Evolutionary conservation across 441 rosid species (phyloP), one percentile per base, ranked within the genome.

Genomic region (Flueggea neowawraea): DNA sequence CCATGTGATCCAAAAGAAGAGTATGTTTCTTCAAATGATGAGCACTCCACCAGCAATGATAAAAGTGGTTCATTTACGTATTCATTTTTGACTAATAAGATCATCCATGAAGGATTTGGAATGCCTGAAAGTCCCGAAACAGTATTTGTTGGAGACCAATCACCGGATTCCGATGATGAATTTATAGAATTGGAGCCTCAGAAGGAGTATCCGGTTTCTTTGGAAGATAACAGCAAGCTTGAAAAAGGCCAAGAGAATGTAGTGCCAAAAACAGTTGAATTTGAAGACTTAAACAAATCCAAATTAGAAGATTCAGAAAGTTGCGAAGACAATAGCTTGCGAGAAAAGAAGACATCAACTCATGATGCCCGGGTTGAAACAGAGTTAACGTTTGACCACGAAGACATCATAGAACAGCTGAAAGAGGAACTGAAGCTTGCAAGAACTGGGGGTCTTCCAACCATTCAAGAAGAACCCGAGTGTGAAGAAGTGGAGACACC

Each of bases 391-490:
- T 68, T 47, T 61, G 95, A 84, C 62, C 82, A 88, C 0, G 78
- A 75, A 43, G 94, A 86, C 51, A 69, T 87, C 58, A 56, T 87
- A 6, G 85, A 91, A 64, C 84, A 68, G 75, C 75, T 89, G 52
- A 84, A 77, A 70, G 61, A 73, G 81, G 90, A 85, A 16, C 62
- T 89, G 44, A 81, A 65, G 58, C 67, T 52, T n/a, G 87, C 85
- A 2, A 84, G 90, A 69, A 82, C 83, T 0, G 96, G 92, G 10
- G 97, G 96, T 17, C 85, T 91, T 49, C 83, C 95, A 11, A 91
- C 96, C 2, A 89, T 91, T 69, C 66, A 71, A 10, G 88, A 87
- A 68, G 97, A 90, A 63, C 69, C 86, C 6, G 96, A 85, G 57
- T 75, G 87, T 3, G 86, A 84, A 62, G 95, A 88, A 63, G 70